Conservation (phyloP, 1,284 basidiomycete species). For the Ganoderma leucocontextum region DNA sequence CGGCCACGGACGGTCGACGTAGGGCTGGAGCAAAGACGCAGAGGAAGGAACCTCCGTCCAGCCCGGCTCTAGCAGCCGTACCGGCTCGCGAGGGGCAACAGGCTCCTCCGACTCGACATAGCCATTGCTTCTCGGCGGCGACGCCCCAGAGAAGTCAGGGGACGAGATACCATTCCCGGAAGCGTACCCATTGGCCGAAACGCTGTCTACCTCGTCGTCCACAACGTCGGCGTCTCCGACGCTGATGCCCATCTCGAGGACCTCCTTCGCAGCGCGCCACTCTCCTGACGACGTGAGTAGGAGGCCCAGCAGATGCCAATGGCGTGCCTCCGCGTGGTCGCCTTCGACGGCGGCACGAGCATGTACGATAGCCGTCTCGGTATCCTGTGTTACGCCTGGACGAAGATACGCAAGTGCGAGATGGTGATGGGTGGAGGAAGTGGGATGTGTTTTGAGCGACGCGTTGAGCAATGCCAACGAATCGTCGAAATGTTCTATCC, state of each 20-base stretch:
- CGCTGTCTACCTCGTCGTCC: slow-evolving; percentile 42
- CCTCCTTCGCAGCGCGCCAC: slow-evolving; percentile 81
- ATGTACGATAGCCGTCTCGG: slow-evolving; percentile 72
- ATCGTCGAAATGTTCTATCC: slow-evolving; percentile 64
- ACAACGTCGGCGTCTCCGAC: slow-evolving; percentile 56
- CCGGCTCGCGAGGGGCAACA: background rate
- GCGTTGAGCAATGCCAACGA: slow-evolving; percentile 66
- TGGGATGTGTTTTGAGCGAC: slow-evolving; percentile 64
- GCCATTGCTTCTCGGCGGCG: slow-evolving; percentile 21
- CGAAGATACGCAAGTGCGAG: slow-evolving; percentile 82
- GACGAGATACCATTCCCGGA: slow-evolving; percentile 30
- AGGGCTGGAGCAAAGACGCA: slow-evolving; percentile 55
- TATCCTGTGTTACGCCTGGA: slow-evolving; percentile 67
- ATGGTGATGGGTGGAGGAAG: slow-evolving; percentile 78
- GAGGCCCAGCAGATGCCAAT: slow-evolving; percentile 94
- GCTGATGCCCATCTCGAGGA: slow-evolving; percentile 76
- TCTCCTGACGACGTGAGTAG: slow-evolving; percentile 84
- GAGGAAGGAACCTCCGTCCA: slow-evolving; percentile 54
- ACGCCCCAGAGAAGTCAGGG: slow-evolving; percentile 34
- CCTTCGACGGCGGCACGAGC: slow-evolving; percentile 83
- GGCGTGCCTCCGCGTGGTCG: slow-evolving; percentile 75
- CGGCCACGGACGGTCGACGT: slow-evolving; percentile 62
- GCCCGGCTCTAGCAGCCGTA: slow-evolving; percentile 47
- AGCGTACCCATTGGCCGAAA: slow-evolving; percentile 20
- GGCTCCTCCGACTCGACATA: slow-evolving; percentile 12